phyloP scores from a whole-genome alignment of 2,329 filamentous ascomycete genomes.

The Colletotrichum coccodes region DNA sequence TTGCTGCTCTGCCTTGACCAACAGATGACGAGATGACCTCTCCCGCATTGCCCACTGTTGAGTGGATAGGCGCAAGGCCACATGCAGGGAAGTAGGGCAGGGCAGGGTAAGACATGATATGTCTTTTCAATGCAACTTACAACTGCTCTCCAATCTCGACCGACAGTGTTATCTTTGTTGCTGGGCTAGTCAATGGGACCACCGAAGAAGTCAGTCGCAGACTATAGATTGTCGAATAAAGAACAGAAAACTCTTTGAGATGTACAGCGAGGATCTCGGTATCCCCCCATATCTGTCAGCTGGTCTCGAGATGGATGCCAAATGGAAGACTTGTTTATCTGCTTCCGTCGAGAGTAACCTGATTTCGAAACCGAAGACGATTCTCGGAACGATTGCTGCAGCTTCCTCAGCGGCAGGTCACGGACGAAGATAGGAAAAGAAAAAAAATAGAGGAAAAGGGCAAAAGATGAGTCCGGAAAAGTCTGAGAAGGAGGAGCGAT shows the following conservation, averaged over 20 bases:
- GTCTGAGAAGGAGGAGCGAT: not conserved
- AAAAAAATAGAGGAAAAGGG: not conserved
- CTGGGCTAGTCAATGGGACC: not conserved
- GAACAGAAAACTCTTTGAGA: not conserved
- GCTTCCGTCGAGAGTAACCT: too few species aligned
- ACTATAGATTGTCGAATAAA: not conserved
- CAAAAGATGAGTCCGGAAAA: not conserved
- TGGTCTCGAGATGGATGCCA: not conserved
- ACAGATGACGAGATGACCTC: slow-evolving; percentile 23
- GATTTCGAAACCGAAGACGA: not conserved
- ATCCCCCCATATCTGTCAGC: not conserved
- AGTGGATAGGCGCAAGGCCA: slow-evolving; percentile 4
- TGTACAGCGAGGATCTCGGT: not conserved
- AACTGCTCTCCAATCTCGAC: not conserved
- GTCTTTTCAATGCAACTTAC: not conserved
- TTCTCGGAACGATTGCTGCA: not conserved
- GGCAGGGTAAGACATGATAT: not conserved
- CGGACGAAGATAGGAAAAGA: not conserved
- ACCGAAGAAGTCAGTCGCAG: not conserved
- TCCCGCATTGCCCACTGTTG: slow-evolving; percentile 16
- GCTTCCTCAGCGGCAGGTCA: not conserved
- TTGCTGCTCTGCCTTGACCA: slow-evolving; percentile 6
- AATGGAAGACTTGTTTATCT: too few species aligned
- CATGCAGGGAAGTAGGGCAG: slow-evolving; percentile 8
- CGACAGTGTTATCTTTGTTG: not conserved